A percentile compares a stretch with the other conserved stretches of the same genome.
phyloP scores from a whole-genome alignment of 176 grass and related monocot genomes.

The Dactylis glomerata region DNA sequence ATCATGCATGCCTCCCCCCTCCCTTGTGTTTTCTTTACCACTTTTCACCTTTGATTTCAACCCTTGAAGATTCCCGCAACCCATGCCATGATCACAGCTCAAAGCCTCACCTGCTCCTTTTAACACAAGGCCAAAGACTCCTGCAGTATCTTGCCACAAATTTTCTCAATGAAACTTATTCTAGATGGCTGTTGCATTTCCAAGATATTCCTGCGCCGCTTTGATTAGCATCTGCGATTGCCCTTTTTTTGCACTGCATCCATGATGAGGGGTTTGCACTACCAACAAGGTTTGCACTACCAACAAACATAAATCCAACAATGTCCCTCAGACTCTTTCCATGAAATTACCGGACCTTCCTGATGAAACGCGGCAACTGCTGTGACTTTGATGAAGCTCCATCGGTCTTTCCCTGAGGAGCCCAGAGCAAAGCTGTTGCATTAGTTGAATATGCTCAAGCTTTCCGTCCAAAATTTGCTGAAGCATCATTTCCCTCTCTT shows the following conservation, averaged over 20 bases:
- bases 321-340: slow-evolving; percentile 17
- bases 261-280: neutral
- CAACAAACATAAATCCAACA: too few relatives aligned
- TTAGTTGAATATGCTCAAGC: neutral
- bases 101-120: neutral
- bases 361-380: slow-evolving; percentile 7
- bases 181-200: slow-evolving; percentile 29
- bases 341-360: slow-evolving; percentile 14
- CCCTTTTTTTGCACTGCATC: neutral
- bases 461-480: neutral
- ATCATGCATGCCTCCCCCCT: neutral
- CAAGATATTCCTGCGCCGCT: slow-evolving; percentile 34
- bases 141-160: neutral
- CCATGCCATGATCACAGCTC: slow-evolving; percentile 31
- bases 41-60: slow-evolving; percentile 42
- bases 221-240: neutral
- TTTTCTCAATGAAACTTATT: slow-evolving; percentile 9
- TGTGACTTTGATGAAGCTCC: slow-evolving; percentile 6
- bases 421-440: slow-evolving; percentile 1
- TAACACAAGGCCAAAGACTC: neutral
- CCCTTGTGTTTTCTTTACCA: slow-evolving; percentile 34
- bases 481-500: neutral
- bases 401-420: slow-evolving; percentile 20
- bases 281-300: neutral
- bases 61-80: slow-evolving; percentile 30